Base-by-base conservation (phyloP, 352 stramenopile species). In the Phytophthora brassicae region DNA sequence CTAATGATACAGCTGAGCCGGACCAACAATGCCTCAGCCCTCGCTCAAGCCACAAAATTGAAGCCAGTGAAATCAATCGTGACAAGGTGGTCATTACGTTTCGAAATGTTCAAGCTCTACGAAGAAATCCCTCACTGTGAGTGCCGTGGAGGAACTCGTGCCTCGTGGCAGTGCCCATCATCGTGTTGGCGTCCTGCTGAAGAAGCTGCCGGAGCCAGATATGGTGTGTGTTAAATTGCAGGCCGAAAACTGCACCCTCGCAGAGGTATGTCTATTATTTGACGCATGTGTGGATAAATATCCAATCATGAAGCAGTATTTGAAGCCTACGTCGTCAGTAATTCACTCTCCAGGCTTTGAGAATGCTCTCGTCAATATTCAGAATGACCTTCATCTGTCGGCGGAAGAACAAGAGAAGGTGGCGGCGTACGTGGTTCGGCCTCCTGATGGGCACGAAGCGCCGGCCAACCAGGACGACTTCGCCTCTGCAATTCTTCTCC, bases 1-100 rank as follows among this genome's bases (percentile, higher is more conserved):
- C 7, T 60, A 14, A 41, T 49, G 35, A 38, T 60, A 38, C 53
- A 50, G 53, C 53, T 60, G n/a, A 36, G 53, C 4, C 53, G 41
- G 12, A 19, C 38, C 11, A 60, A 60, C 19, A 60, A 60, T 29
- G 20, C 29, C 5, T 36, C 38, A 5, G 38, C 28, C 1, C 53
- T 60, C 5, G 42, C n/a, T 9, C 23, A 22, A 13, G 33, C 31
- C 9, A 60, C 53, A 12, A 14, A 1, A 1, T 20, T 43, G 0
- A 56, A 55, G 31, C 44, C 44, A 4, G 38, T 48, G 11, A 64
- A 56, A 28, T 43, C 44, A 0, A 56, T 31, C 20, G 44, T 19
- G 8, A 56, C 31, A 0, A 19, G 26, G 1, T 49, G 56, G 44
- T 56, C 29, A 9, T 64, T 45, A 6, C 47, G 44, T 2, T 49